Evolutionary conservation across 2,329 filamentous ascomycete species (phyloP), one percentile per base, ranked within the genome.

Genomic region (Phialophora expanda): DNA sequence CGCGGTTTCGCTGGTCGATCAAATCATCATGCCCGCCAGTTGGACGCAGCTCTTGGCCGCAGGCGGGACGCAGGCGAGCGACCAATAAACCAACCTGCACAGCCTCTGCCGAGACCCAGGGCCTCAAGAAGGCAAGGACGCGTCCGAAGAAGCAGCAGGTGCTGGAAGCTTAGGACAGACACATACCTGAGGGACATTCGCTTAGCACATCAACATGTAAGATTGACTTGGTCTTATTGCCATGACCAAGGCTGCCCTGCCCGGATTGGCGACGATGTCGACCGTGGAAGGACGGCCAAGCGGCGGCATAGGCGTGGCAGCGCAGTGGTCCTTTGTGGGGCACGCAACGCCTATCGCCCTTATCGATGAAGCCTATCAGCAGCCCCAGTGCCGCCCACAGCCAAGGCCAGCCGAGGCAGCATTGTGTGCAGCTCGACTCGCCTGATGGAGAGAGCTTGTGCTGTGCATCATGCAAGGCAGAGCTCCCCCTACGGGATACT

Each of bases 21-120:
- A 50, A 50, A 59, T 59, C 44, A 46, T 46, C 41, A 28, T 30
- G 56, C 41, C 46, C 9, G 56, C 56, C 56, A 38, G 58, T 61
- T 48, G 46, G 58, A 38, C 26, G 32, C 28, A 44, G 46, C 48
- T 51, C 58, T 61, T 61, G 58, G 58, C 58, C 48, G 58, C 48
- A 61, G 58, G 58, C 58, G 58, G 58, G 58, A 59, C 58, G 30
- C 30, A 61, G 24, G 46, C 30, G 20, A 51, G 56, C 17, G 58
- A 53, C 58, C 58, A 61, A 61, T 61, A 20, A 44, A 20, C 30
- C 30, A 61, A 26, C 2, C 44, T 28, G 58, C 58, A 61, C 48
- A 38, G 58, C 58, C 58, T 61, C 58, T 61, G 58, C 48, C 58
- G 44, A 61, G 58, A 26, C 48, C 26, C 48, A 20, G 9, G 48